phyloP scores from a whole-genome alignment of 129 eudicot species.

The Pittosporum tobira region DNA sequence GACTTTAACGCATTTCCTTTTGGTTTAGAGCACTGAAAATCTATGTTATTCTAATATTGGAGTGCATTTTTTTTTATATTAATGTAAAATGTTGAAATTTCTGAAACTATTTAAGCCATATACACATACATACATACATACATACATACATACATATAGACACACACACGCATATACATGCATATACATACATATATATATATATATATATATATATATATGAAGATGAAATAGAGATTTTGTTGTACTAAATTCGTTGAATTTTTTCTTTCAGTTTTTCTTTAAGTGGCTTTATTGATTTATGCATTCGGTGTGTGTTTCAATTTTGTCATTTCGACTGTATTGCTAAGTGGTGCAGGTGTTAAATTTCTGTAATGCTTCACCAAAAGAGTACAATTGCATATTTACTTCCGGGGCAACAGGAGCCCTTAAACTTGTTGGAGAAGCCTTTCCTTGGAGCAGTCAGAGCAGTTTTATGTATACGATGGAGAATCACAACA shows the following conservation, averaged over 20 bases:
- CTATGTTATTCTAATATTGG: too few relatives aligned
- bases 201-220: too few relatives aligned
- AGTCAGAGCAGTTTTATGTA: constrained; percentile 69
- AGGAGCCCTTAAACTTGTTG: constrained; percentile 87
- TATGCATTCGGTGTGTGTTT: neutral
- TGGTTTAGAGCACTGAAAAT: neutral
- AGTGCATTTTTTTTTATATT: too few relatives aligned
- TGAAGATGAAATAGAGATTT: too few relatives aligned
- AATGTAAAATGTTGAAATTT: too few relatives aligned
- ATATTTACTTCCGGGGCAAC: constrained; percentile 97
- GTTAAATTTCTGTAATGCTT: constrained; percentile 71
- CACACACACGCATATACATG: too few relatives aligned
- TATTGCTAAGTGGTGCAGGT: constrained; percentile 32
- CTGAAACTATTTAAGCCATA: too few relatives aligned
- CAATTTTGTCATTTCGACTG: neutral
- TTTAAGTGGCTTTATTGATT: neutral
- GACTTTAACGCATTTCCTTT: neutral
- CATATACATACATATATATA: too few relatives aligned
- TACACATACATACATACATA: too few relatives aligned
- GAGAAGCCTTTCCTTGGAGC: constrained; percentile 96
- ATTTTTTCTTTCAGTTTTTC: neutral
- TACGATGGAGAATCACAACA: constrained; percentile 91
- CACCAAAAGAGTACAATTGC: constrained; percentile 78
- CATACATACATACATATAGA: too few relatives aligned
- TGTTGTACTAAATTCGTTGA: neutral